Evolutionary conservation across 805 yeast species (phyloP).

Genomic region (Candida insectalens): DNA sequence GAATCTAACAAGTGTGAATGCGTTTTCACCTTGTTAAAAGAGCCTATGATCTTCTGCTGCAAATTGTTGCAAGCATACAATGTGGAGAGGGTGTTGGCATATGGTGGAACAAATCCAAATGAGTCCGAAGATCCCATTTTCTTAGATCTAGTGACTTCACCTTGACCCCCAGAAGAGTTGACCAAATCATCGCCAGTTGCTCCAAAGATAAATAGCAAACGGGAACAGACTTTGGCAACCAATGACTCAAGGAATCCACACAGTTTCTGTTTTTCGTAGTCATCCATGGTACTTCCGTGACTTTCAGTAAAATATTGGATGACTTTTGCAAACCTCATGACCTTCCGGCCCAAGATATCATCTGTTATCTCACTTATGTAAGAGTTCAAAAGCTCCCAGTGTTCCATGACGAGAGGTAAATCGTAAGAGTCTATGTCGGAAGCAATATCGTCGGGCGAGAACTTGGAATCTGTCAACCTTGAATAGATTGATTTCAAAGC

Average conservation of each 20-base stretch:
- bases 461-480: conserved; percentile 8
- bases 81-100: conserved; percentile 53
- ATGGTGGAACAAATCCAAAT: conserved; percentile 55
- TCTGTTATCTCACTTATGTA: conserved; percentile 27
- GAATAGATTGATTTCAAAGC: conserved; percentile 18
- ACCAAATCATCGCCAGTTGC: conserved; percentile 30
- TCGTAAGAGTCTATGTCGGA: conserved; percentile 26
- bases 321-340: conserved; percentile 43
- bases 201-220: conserved; percentile 19
- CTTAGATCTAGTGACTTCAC: background rate
- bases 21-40: conserved; percentile 27
- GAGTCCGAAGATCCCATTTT: conserved; percentile 9
- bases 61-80: conserved; percentile 40
- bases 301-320: conserved; percentile 45
- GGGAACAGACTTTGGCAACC: conserved; percentile 19
- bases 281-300: conserved; percentile 24
- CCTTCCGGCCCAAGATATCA: conserved; percentile 25
- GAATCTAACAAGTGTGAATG: conserved; percentile 28
- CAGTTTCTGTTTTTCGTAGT: conserved; percentile 32
- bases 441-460: conserved; percentile 20
- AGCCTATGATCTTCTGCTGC: conserved; percentile 28
- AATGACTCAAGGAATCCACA: conserved; percentile 19
- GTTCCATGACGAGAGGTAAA: conserved; percentile 43
- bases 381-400: conserved; percentile 44
- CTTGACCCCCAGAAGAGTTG: conserved; percentile 8